Evolutionary conservation across 768 basidiomycete species (phyloP), one percentile per base, ranked within the genome.

Genomic region (Flagelloscypha sp.): DNA sequence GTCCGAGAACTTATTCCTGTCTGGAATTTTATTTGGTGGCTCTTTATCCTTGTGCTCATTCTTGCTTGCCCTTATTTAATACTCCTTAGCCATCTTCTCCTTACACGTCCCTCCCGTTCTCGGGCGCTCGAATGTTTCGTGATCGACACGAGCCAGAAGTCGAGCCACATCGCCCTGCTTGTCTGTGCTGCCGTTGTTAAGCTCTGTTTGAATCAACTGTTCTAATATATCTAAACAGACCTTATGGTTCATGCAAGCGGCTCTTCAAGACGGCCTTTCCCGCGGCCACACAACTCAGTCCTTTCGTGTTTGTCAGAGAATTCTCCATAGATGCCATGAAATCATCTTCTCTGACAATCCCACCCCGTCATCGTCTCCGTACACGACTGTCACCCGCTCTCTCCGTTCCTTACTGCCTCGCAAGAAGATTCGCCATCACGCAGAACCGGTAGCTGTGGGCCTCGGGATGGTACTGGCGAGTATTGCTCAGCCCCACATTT

Each of bases 171-270:
- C 35, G 89, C 92, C 36, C 84, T 99, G 74, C 75, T 93, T 43
- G 94, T 95, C 51, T 59, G 93, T 78, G 40, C 27, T 19, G 30
- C 25, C 30, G 22, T 23, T 47, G 35, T 33, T 36, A 42, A 40
- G 39, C 35, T 53, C 44, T 30, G 45, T 23, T 41, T 28, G 13
- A 20, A 44, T 42, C 36, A 36, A 37, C 15, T 8, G 12, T 24
- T 40, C 23, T 20, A 30, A 49, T 22, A 46, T 31, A 18, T 16
- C 18, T 32, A 16, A 17, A 6, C 53, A 93, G 90, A 97, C 95
- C 0, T 62, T 99, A 29, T 98, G 94, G 92, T 95, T 93, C 60
- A 93, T 98, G 84, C 95, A 98, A 73, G 88, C 94, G 11, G 79
- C 85, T 18, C 68, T 99, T 13, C 76, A 75, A 38, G 95, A 99